phyloP scores from a whole-genome alignment of 169 alveolate genomes.

The Toxoplasma gondii region DNA sequence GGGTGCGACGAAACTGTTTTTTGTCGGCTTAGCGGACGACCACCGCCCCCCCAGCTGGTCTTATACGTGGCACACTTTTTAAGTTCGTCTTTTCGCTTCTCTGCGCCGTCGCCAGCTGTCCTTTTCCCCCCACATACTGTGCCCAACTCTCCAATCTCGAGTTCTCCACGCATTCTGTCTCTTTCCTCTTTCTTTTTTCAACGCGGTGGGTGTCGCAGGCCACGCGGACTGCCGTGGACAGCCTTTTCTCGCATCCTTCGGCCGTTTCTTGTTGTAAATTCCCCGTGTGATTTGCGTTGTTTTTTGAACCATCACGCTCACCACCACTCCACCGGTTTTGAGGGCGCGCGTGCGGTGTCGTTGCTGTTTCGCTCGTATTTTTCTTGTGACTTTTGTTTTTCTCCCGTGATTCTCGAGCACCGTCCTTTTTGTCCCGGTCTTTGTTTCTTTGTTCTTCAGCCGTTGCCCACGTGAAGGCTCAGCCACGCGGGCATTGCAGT shows the following conservation, averaged over 20 bases:
- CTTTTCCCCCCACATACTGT: background rate
- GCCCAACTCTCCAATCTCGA: background rate
- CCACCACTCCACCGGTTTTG: background rate
- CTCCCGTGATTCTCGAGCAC: background rate
- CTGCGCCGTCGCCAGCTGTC: conserved; percentile 4
- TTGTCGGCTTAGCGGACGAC: background rate
- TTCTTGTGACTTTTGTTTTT: background rate
- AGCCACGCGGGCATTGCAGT: background rate
- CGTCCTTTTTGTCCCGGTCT: background rate
- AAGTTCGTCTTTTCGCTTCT: background rate
- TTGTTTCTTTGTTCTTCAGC: background rate
- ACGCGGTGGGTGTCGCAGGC: conserved; percentile 1
- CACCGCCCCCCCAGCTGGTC: background rate
- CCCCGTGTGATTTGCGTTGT: background rate
- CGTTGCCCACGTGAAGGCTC: background rate
- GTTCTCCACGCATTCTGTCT: background rate
- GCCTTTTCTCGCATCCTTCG: background rate
- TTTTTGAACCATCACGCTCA: background rate
- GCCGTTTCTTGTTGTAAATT: background rate
- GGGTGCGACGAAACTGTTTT: background rate
- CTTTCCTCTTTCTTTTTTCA: background rate
- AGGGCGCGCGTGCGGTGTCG: conserved; percentile 3
- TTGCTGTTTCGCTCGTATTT: background rate
- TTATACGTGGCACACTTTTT: background rate
- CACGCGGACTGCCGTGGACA: conserved; percentile 8